Evolutionary conservation across 2,329 filamentous ascomycete species (phyloP), one percentile per base, ranked within the genome.

Genomic region (Ophiostoma sp.): DNA sequence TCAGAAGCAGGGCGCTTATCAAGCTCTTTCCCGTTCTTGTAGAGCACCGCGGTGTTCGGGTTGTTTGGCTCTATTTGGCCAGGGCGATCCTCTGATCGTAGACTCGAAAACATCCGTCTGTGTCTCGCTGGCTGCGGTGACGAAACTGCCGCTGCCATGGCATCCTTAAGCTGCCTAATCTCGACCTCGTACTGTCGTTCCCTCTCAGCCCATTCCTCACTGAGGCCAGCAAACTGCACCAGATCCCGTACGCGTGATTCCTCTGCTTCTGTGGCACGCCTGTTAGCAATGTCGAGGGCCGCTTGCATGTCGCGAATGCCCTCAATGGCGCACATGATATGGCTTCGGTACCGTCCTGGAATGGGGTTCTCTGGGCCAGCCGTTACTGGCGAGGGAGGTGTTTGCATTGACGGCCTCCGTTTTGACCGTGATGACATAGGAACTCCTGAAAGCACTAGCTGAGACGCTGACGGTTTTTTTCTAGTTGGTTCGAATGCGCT

Each of bases 291-390:
- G 6, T 70, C 69, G 8, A 78, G 47, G 18, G 72, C 65, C 12
- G 66, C 67, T 12, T 75, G 74, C 8, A 78, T 67, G 45, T 71
- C 72, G 38, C 72, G 73, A 62, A 79, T 77, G 18, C 75, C 78
- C 66, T 81, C 79, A 14, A 81, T 70, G 9, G 79, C 69, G 40
- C 76, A 75, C 18, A 78, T 69, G 5, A 84, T 74, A 67, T 82
- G 78, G 4, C 79, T 74, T 68, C 81, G 80, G 71, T 81, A 80
- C 49, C 79, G 76, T 4, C 77, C 66, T 0, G 80, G 78, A 1
- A 83, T 74, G 1, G 78, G 76, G 6, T 75, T 72, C 52, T 66
- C 58, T 0, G 45, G 64, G 7, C 60, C 49, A 5, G 52, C 40
- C 6, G 14, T 5, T 0, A 12, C 27, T 3, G 36, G 38, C 3